Evolutionary conservation across 2,329 filamentous ascomycete genomes (phyloP), one percentile per base, ranked within the genome.

Genomic region (Diatrype stigma): DNA sequence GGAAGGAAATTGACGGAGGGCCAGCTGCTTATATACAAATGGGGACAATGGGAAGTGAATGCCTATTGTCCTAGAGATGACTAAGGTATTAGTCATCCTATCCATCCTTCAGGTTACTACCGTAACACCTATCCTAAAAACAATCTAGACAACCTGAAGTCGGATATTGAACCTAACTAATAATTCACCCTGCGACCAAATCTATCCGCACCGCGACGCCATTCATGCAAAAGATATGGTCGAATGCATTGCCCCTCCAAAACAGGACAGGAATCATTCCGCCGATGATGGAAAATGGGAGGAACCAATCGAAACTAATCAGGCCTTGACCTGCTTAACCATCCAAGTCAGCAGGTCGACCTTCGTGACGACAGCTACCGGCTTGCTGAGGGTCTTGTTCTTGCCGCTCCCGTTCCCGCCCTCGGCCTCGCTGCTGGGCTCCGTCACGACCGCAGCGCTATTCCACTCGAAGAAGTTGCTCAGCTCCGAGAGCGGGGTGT

Each of bases 391-490:
- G n/a, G 64, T 60, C 38, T 63, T 64, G 12, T 74, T 81, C 53
- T 77, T 71, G 49, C 76, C 73, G 51, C 6, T 10, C 26, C 10
- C 26, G 26, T 77, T 71, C 49, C 76, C 73, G 51, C 6, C 26
- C 26, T 30, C 26, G 26, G 26, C 26, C 5, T 80, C 79, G 38
- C 73, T 73, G 22, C 40, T 42, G 60, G 82, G 79, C 69, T 97
- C 92, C 0, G 93, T 99, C 3, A 99, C 90, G 46, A 99, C 85
- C 0, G 94, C 94, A 0, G 94, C 93, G 60, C 89, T 94, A 72
- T 99, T 97, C 91, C 94, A 97, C 73, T 97, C 91, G 58, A 97
- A 90, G 73, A 99, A 99, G 64, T 89, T 85, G 75, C 90, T 93
- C 49, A 99, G 78, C 42, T 88, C 86, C 45, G 81, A 82, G 37